Percentiles rank a stretch among this genome's conserved stretches.
phyloP scores from a whole-genome alignment of 2,329 filamentous ascomycete genomes.

The Arthrobotrys iridis region DNA sequence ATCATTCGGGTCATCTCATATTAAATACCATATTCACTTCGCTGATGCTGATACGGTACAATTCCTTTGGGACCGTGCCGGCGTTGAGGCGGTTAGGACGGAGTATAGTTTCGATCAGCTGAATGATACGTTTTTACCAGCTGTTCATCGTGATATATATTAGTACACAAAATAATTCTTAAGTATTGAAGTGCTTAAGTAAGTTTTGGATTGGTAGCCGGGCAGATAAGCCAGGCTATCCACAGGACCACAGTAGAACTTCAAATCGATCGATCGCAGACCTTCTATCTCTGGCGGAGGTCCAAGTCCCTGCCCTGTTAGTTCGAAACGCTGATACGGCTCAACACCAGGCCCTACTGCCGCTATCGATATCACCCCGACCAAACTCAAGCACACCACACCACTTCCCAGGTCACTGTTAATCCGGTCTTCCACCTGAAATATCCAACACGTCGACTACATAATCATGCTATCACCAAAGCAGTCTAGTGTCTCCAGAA shows the following conservation, averaged over 20 bases:
- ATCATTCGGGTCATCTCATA: not conserved
- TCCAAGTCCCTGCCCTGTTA: not conserved
- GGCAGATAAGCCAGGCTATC: not conserved
- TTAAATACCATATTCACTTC: not conserved
- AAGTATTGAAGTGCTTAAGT: too few relatives aligned
- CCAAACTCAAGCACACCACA: constrained; percentile 1
- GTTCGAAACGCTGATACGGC: not conserved
- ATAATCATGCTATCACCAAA: not conserved
- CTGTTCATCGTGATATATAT: constrained; percentile 1
- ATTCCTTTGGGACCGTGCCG: not conserved
- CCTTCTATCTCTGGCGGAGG: not conserved
- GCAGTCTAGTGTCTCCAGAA: constrained; percentile 26
- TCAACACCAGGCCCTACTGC: not conserved
- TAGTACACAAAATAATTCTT: too few relatives aligned
- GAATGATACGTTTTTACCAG: too few relatives aligned
- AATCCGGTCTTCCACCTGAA: constrained; percentile 26
- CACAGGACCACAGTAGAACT: not conserved
- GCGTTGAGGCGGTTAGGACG: not conserved
- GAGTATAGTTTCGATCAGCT: not conserved
- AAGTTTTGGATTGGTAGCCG: not conserved
- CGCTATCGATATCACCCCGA: not conserved
- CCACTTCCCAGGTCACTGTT: constrained; percentile 33
- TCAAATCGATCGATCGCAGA: not conserved
- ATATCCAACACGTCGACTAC: constrained; percentile 35
- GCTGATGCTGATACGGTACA: not conserved